Evolutionary conservation across 2,329 filamentous ascomycete species (phyloP).

Genomic region (Phyllosticta capitalensis): DNA sequence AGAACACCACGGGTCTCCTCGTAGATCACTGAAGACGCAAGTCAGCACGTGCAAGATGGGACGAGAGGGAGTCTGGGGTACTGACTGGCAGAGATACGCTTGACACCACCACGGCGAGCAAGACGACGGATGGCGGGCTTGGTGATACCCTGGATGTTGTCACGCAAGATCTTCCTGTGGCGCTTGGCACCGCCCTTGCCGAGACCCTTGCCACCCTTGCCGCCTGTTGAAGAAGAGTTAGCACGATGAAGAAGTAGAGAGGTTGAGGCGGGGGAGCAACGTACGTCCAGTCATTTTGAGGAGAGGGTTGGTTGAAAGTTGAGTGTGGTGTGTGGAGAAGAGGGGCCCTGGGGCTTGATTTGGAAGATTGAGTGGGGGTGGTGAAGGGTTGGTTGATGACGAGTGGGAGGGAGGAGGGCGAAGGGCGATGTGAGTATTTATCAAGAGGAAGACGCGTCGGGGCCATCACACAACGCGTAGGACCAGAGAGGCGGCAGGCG

Average conservation of each 20-base stretch:
- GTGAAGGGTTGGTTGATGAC: slow-evolving; percentile 4
- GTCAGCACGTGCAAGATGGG: slow-evolving; percentile 12
- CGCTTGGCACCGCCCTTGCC: slow-evolving; percentile 47
- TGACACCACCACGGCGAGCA: slow-evolving; percentile 45
- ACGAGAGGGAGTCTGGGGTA: slow-evolving; percentile 8
- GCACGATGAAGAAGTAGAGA: slow-evolving; percentile 13
- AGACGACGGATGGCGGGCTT: slow-evolving; percentile 47
- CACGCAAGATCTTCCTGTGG: slow-evolving; percentile 46
- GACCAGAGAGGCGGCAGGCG: background rate
- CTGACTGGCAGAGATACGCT: slow-evolving; percentile 44
- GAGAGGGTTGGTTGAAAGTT: background rate
- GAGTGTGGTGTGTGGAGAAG: slow-evolving; percentile 6
- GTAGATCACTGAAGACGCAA: slow-evolving; percentile 55
- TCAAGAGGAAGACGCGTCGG: slow-evolving; percentile 6
- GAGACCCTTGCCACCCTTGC: slow-evolving; percentile 47
- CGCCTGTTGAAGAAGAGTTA: slow-evolving; percentile 32
- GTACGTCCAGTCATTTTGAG: slow-evolving; percentile 37
- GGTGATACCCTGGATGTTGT: slow-evolving; percentile 48
- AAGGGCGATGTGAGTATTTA: slow-evolving; percentile 7
- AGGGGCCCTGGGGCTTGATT: background rate
- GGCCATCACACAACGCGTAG: slow-evolving; percentile 3
- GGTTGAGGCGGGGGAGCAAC: slow-evolving; percentile 16
- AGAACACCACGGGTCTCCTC: slow-evolving; percentile 74
- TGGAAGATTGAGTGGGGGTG: background rate
- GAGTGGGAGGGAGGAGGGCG: background rate